A percentile compares a stretch with the other conserved stretches of the same genome.
These are phyloP conservation scores for Phytophthora ramorum DNA, from an alignment of 352 stramenopile species.

Conservation along the genomic window DNA sequence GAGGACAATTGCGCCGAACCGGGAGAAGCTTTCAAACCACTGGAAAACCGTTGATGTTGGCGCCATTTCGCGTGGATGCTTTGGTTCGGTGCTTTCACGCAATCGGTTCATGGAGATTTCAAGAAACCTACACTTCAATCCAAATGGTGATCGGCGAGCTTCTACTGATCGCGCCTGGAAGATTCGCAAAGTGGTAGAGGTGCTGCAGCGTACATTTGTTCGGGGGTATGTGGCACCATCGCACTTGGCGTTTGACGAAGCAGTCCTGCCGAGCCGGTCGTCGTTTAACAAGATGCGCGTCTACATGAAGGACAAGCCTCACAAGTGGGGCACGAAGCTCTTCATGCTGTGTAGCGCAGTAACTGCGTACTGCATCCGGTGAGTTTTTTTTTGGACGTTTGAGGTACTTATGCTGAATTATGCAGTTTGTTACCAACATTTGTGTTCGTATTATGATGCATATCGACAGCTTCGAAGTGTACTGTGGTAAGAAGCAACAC, in stretches of 20 bases:
- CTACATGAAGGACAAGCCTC: no score
- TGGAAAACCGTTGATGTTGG: no score
- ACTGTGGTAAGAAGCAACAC: no score
- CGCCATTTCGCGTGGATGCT: constrained; percentile 3
- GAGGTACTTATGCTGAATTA: constrained; percentile 14
- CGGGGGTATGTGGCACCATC: constrained; percentile 15
- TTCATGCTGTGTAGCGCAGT: constrained; percentile 14
- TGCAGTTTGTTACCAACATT: no score
- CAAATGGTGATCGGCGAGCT: constrained; percentile 10
- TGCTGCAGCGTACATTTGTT: constrained; percentile 23
- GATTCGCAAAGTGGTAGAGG: constrained; percentile 23
- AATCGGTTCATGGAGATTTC: constrained; percentile 22
- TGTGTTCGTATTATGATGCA: no score
- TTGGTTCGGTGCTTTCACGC: constrained; percentile 9
- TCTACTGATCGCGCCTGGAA: constrained; percentile 22
- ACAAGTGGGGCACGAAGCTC: constrained; percentile 11
- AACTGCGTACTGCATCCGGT: constrained; percentile 28
- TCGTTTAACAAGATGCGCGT: constrained; percentile 28
- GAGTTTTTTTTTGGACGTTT: constrained; percentile 24
- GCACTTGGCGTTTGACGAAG: constrained; percentile 27
- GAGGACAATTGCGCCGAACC: not conserved
- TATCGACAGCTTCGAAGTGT: no score
- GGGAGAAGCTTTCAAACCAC: not conserved
- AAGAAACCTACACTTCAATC: constrained; percentile 27
- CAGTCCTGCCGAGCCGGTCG: constrained; percentile 11